Evolutionary conservation across 176 grass and related monocot genomes (phyloP), one percentile per base, ranked within the genome.

Genomic region (Otatea glauca): DNA sequence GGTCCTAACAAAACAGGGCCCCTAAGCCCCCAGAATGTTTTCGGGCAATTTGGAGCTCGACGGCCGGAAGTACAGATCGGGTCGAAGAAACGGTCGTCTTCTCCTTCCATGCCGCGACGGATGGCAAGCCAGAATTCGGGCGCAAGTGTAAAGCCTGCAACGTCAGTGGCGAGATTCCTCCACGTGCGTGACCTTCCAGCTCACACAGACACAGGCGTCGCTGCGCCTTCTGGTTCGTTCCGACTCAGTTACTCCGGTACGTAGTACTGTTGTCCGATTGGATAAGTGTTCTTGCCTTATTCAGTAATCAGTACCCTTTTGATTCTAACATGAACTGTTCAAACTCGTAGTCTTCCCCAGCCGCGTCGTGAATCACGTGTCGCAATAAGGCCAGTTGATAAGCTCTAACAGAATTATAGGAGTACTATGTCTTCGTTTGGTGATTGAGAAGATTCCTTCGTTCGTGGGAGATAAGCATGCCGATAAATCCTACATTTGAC

Each of bases 361-460:
- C 49, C 32, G 9, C 7, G n/a, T n/a, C 50, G 18, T 32, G 61
- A 5, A 71, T 76, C 87, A 85, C 82, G 69, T 80, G 76, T 85
- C 76, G 69, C n/a, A 12, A 34, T 41, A 24, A 0, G 68, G 11
- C 2, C 21, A 9, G 68, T 4, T 60, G 68, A 84, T 59, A 67
- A 66, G 81, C 43, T 78, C 44, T 62, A 2, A 4, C 49, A 20
- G 65, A 63, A 58, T 41, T 37, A 0, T 21, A 4, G 11, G 2
- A 4, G 37, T 68, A 43, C 9, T 2, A n/a, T n/a, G 56, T 43
- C 9, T 12, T 15, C 2, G 5, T 27, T 45, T 84, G 60, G 48
- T 42, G 50, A 9, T 58, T 58, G 51, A 60, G 64, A 59, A 59
- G 72, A 68, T 77, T 58, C 48, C 6, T 13, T 29, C 18, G 14